Evolutionary conservation across 768 basidiomycete genomes (phyloP), one percentile per base, ranked within the genome.

Genomic region (Harrya chromipes): DNA sequence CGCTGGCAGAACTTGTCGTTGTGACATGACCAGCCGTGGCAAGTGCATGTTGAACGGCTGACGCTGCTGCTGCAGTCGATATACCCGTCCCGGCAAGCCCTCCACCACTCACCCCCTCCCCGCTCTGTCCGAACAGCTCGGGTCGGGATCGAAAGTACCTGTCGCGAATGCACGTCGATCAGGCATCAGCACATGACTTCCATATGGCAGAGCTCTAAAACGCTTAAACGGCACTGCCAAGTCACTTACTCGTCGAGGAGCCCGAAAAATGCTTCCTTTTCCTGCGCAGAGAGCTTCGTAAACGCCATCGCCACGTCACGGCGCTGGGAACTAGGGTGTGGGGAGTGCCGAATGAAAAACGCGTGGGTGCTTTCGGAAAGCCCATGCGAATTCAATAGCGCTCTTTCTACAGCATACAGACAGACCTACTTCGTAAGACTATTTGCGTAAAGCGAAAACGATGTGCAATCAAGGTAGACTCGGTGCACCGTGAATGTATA

Each of bases 231-330:
- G 12, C 29, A 12, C 29, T 29, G 31, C 4, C 14, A 21, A 26
- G 40, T 10, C 35, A 52, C 57, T 70, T 66, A 90, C 89, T 91
- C 89, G 63, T 91, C 89, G 31, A 91, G 72, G 20, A 91, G 77
- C 26, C 78, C 74, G 61, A 91, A 91, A 68, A 91, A 90, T 13
- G 89, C 88, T 47, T 86, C 79, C 65, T 90, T 90, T 66, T 91
- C 89, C 55, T 82, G 70, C 43, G 69, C 52, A 17, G 79, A 72
- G 40, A 91, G 76, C 56, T 78, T 84, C 47, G 86, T 64, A 61
- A 91, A 91, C 36, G 84, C 85, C 87, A 89, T 89, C 39, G 53
- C 34, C 20, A 8, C 40, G 14, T 33, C 14, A 16, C 33, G 16
- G 33, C 33, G 14, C 33, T 1, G 33, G 14, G 14, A 14, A 14